Evolutionary conservation across 139 green algal species (phyloP).

Genomic region (Picochlorum sp.): DNA sequence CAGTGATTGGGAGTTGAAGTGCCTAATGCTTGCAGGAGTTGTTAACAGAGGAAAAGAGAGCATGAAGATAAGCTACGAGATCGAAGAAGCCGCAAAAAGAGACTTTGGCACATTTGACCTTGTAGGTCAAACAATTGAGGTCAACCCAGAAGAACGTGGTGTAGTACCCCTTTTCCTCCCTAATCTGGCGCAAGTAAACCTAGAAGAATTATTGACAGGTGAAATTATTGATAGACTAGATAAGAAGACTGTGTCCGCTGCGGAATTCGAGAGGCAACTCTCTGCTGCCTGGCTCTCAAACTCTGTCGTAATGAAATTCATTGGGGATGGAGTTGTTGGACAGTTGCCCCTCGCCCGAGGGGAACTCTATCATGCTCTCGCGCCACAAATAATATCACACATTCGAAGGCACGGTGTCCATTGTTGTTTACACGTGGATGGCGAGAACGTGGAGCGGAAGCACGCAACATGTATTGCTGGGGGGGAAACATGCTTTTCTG

Average conservation of each 20-base stretch:
- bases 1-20: background rate
- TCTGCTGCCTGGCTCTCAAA: background rate
- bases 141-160: background rate
- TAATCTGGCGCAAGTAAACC: background rate
- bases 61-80: background rate
- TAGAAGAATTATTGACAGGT: background rate
- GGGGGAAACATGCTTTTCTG: too few species aligned
- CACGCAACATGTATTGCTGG: too few species aligned
- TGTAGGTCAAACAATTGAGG: background rate
- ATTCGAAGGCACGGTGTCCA: background rate
- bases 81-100: too few species aligned
- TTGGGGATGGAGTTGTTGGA: background rate
- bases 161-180: background rate
- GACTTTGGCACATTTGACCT: background rate
- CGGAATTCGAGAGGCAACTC: background rate
- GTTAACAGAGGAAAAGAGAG: constrained; percentile 1
- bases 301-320: background rate
- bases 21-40: constrained; percentile 9
- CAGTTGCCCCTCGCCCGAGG: background rate
- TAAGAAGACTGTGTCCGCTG: background rate
- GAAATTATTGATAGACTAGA: constrained; percentile 1
- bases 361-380: background rate
- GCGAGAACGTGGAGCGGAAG: background rate
- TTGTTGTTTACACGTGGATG: background rate
- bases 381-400: background rate